A percentile compares a stretch with the other conserved stretches of the same genome.
Conservation (phyloP, 768 basidiomycete genomes). For the Leucosporidium creatinivorum region DNA sequence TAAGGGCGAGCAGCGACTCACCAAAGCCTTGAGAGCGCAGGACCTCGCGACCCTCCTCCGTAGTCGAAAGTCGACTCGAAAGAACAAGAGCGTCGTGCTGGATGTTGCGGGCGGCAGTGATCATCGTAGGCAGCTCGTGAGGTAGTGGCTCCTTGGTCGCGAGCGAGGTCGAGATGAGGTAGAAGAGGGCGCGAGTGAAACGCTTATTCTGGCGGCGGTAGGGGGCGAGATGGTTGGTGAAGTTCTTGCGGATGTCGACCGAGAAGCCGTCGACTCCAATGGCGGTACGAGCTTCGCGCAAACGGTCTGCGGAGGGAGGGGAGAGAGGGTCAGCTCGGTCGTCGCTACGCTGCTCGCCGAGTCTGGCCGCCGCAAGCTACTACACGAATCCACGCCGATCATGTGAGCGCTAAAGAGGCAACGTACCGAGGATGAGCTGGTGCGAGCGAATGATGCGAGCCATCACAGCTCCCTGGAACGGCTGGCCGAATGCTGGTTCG, state of each 20-base stretch:
- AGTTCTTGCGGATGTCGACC: slow-evolving; percentile 29
- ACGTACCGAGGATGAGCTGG: slow-evolving; percentile 34
- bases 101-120: slow-evolving; percentile 16
- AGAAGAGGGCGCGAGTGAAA: slow-evolving; percentile 28
- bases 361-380: no score
- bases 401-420: no score
- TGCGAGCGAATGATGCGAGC: slow-evolving; percentile 31
- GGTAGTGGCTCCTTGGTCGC: slow-evolving; percentile 36
- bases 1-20: no score
- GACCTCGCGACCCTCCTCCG: slow-evolving; percentile 31
- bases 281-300: slow-evolving; percentile 28
- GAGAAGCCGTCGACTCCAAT: slow-evolving; percentile 21
- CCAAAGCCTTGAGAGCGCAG: slow-evolving; percentile 31
- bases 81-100: slow-evolving; percentile 36
- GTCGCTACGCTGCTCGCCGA: no score
- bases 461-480: slow-evolving; percentile 32
- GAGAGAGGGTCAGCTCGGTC: no score
- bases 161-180: slow-evolving; percentile 33
- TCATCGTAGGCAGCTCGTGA: slow-evolving; percentile 27
- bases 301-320: slow-evolving; percentile 11
- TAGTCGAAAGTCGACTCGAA: slow-evolving; percentile 21
- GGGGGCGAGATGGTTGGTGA: slow-evolving; percentile 29
- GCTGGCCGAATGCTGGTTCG: slow-evolving; percentile 32
- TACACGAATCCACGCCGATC: no score
- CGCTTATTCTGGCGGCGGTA: slow-evolving; percentile 34